phyloP scores from a whole-genome alignment of 202 grass and related monocot genomes.

The Digitaria exilis region DNA sequence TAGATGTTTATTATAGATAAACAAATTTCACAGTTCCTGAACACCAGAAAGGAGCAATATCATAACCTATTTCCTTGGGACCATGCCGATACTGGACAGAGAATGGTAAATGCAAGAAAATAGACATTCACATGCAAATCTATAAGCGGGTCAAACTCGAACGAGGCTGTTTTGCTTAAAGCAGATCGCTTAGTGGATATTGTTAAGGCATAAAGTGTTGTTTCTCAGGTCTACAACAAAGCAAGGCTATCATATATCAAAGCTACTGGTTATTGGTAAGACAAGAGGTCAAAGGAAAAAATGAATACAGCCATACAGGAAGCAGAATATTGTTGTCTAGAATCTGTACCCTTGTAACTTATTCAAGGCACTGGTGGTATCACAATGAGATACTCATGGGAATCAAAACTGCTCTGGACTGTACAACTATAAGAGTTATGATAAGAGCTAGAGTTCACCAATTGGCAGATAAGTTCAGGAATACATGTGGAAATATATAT shows the following conservation, averaged over 20 bases:
- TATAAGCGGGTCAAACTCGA: constrained; percentile 4
- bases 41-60: neutral
- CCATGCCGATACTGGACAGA: neutral
- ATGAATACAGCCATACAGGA: neutral
- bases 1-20: neutral
- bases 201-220: neutral
- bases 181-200: neutral
- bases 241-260: neutral
- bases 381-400: constrained; percentile 4
- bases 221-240: constrained; percentile 21
- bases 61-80: neutral
- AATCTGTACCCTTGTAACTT: constrained; percentile 7
- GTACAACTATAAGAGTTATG: neutral
- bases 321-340: constrained; percentile 1
- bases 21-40: neutral
- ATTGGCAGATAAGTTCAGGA: neutral
- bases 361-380: constrained; percentile 15
- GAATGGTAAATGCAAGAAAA: constrained; percentile 26
- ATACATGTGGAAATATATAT: neutral
- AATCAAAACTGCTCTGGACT: constrained; percentile 5
- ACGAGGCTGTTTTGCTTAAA: constrained; percentile 1
- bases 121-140: constrained; percentile 2
- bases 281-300: neutral
- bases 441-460: neutral
- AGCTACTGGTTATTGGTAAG: neutral